phyloP scores from a whole-genome alignment of 495 filamentous ascomycete species.

The Penicillium coprophilum region DNA sequence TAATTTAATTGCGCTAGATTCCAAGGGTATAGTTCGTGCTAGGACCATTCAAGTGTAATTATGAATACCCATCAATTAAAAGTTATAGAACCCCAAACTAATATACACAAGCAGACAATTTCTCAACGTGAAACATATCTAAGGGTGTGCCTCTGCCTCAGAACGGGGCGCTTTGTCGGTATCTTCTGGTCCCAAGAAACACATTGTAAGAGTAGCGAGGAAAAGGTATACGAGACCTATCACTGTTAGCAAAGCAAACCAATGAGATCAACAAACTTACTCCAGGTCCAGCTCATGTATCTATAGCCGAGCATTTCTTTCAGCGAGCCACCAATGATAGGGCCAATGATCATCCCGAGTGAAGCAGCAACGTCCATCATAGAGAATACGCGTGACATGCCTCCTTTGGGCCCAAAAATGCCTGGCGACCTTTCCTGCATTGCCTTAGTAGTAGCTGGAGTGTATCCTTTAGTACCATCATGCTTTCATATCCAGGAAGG shows the following conservation, averaged over 20 bases:
- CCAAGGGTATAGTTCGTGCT: too few species aligned
- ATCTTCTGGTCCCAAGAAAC: background rate
- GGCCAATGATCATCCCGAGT: background rate
- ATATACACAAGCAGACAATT: background rate
- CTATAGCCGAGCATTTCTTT: background rate
- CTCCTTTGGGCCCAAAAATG: slow-evolving; percentile 20
- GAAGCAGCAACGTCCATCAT: slow-evolving; percentile 23
- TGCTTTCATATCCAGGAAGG: background rate
- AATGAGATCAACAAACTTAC: background rate
- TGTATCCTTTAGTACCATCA: background rate
- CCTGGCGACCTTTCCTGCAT: slow-evolving; percentile 6
- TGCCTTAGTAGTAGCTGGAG: slow-evolving; percentile 11
- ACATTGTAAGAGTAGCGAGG: background rate
- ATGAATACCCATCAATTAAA: too few species aligned
- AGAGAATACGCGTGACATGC: slow-evolving; percentile 24
- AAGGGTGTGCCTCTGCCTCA: background rate
- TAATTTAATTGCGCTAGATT: too few species aligned
- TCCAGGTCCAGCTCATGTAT: background rate
- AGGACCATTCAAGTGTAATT: too few species aligned
- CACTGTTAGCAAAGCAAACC: background rate
- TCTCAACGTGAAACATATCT: too few species aligned
- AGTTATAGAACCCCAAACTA: background rate
- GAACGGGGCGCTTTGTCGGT: background rate
- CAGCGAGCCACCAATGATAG: background rate
- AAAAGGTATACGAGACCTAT: background rate